These are phyloP conservation scores for Berkeleyomyces basicola DNA, from an alignment of 2,329 filamentous ascomycete genomes.

Conservation along the genomic window DNA sequence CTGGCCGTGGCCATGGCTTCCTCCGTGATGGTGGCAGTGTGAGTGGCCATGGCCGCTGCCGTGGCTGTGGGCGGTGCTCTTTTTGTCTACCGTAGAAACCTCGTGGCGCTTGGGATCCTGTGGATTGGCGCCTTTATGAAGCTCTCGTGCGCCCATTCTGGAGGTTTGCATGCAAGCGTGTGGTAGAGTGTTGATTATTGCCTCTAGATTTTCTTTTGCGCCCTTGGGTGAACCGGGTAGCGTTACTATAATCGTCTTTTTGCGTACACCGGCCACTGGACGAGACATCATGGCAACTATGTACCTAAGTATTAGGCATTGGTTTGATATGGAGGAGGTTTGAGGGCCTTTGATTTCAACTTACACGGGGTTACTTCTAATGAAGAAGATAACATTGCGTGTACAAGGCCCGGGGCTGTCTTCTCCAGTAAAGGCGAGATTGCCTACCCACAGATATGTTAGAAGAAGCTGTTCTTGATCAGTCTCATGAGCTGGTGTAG, in stretches of 20 bases:
- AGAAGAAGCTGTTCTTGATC: conserved; percentile 11
- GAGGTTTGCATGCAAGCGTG: conserved; percentile 88
- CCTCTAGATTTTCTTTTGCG: conserved; percentile 80
- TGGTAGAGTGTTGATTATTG: conserved; percentile 74
- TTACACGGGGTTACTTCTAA: conserved; percentile 76
- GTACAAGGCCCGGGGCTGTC: conserved; percentile 78
- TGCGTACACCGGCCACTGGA: conserved; percentile 74
- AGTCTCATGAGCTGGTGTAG: background rate
- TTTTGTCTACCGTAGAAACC: conserved; percentile 33
- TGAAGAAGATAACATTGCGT: conserved; percentile 82
- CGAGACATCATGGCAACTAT: conserved; percentile 92
- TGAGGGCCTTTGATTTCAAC: conserved; percentile 20
- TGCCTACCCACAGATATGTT: conserved; percentile 34
- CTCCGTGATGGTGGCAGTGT: conserved; percentile 31
- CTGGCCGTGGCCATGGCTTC: conserved; percentile 45
- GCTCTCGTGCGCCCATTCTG: conserved; percentile 59
- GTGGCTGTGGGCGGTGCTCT: conserved; percentile 33
- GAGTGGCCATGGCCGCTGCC: conserved; percentile 35
- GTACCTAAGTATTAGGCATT: background rate
- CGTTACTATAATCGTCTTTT: conserved; percentile 69
- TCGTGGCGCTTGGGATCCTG: conserved; percentile 56
- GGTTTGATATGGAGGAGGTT: conserved; percentile 11
- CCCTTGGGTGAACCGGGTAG: conserved; percentile 91
- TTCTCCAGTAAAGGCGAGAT: conserved; percentile 65
- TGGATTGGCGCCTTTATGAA: conserved; percentile 56